Evolutionary conservation across 2,329 filamentous ascomycete species (phyloP), one percentile per base, ranked within the genome.

Genomic region (Stagonosporopsis cucurbitacearum): DNA sequence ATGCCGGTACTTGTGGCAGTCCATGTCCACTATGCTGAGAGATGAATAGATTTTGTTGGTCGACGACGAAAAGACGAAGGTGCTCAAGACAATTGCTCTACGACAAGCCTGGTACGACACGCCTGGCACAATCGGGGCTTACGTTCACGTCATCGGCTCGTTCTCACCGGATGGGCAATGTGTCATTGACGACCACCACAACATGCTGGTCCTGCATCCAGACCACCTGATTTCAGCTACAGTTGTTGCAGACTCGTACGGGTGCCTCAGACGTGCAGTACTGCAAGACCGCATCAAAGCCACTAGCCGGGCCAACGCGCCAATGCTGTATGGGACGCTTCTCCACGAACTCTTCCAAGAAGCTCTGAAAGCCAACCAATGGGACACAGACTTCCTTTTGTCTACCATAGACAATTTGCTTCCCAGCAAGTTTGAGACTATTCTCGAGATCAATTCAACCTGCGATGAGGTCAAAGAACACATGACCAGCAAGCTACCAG

Each of bases 321-420:
- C 93, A 1, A 87, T 96, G 66, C 87, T 98, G 0, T 98, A 98
- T 70, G 95, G 95, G 43, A 95, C 91, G 33, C 88, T 99, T 54
- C 84, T 99, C 13, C 95, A 99, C 72, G 94, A 98, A 71, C 87
- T 98, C 20, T 98, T 99, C 65, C 95, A 99, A 72, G 88, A 93
- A 70, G 92, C 93, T 2, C 79, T 99, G 68, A 86, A 91, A 70
- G 85, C 85, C 3, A 97, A 98, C 71, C 78, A 83, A 57, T 99
- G 95, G 92, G 88, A 90, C 59, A 78, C 84, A 0, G 73, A 77
- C 0, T 96, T 88, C 62, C 79, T 98, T 15, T 79, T 81, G 28
- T 76, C 81, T 1, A 78, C 90, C 17, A 90, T 96, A 54, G 84
- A 90, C 49, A 82, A 76, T 35, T 85, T 90, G 30, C 82, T 92